Conservation (phyloP, 2,329 filamentous ascomycete species). For the Exophiala lecanii-corni region DNA sequence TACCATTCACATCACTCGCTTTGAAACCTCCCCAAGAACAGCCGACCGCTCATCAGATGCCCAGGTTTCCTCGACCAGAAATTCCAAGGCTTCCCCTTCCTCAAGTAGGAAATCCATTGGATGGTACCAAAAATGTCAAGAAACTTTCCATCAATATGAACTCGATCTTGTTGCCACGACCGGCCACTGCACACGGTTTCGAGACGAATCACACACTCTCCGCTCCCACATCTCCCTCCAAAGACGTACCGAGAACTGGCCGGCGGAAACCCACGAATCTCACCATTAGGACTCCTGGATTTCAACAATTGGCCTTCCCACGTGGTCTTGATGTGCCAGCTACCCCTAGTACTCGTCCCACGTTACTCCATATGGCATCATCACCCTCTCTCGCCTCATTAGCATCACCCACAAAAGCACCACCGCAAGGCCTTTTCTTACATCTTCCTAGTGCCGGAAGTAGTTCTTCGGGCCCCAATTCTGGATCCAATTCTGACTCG, state of each 20-base stretch:
- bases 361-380: constrained; percentile 58
- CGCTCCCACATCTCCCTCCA: constrained; percentile 54
- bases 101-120: constrained; percentile 35
- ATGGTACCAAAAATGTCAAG: constrained; percentile 51
- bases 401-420: constrained; percentile 48
- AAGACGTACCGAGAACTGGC: constrained; percentile 50
- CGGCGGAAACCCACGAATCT: constrained; percentile 56
- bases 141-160: constrained; percentile 60
- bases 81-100: constrained; percentile 32
- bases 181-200: constrained; percentile 47
- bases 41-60: background rate
- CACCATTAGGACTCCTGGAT: constrained; percentile 54
- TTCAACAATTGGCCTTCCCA: constrained; percentile 45
- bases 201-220: constrained; percentile 42
- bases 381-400: constrained; percentile 55
- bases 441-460: constrained; percentile 16
- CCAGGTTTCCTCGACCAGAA: constrained; percentile 28
- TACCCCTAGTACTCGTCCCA: constrained; percentile 51
- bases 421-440: constrained; percentile 47
- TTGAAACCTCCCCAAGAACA: constrained; percentile 12
- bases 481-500: constrained; percentile 20
- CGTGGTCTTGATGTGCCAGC: constrained; percentile 52
- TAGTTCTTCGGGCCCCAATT: constrained; percentile 9
- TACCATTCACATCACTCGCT: constrained; percentile 39
- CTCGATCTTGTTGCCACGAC: constrained; percentile 39